These are phyloP conservation scores for Elongisporangium prolatum DNA, from an alignment of 352 stramenopile species.

Conservation along the genomic window DNA sequence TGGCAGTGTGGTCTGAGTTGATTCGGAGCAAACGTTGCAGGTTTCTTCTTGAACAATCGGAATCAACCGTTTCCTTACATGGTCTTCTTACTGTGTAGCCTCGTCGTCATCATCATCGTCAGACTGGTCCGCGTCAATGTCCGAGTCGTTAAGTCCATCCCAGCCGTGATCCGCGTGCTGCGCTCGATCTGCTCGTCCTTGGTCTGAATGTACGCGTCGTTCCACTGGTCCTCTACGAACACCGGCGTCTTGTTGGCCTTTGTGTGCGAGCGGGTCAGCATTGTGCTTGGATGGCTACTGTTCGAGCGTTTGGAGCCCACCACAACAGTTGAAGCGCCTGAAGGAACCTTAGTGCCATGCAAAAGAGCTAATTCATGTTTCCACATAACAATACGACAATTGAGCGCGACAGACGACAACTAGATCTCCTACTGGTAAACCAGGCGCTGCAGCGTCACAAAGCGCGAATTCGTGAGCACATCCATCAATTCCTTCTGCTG, in stretches of 20 bases:
- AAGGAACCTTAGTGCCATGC: too few relatives aligned
- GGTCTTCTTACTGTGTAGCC: too few relatives aligned
- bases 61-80: too few relatives aligned
- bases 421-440: constrained; percentile 19
- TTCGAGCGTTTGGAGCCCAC: neutral
- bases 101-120: constrained; percentile 16
- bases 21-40: too few relatives aligned
- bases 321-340: too few relatives aligned
- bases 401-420: too few relatives aligned
- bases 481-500: constrained; percentile 34
- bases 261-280: constrained; percentile 72
- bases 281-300: constrained; percentile 10
- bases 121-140: constrained; percentile 33
- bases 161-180: constrained; percentile 40
- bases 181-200: constrained; percentile 83
- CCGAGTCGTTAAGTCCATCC: constrained; percentile 33
- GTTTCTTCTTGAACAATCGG: too few relatives aligned
- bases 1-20: too few relatives aligned
- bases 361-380: too few relatives aligned
- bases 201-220: constrained; percentile 74
- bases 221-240: constrained; percentile 83
- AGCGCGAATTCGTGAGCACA: constrained; percentile 33
- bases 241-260: constrained; percentile 57
- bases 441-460: constrained; percentile 36
- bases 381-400: too few relatives aligned